phyloP scores from a whole-genome alignment of 495 filamentous ascomycete species.

The Aspergillus mulundensis region DNA sequence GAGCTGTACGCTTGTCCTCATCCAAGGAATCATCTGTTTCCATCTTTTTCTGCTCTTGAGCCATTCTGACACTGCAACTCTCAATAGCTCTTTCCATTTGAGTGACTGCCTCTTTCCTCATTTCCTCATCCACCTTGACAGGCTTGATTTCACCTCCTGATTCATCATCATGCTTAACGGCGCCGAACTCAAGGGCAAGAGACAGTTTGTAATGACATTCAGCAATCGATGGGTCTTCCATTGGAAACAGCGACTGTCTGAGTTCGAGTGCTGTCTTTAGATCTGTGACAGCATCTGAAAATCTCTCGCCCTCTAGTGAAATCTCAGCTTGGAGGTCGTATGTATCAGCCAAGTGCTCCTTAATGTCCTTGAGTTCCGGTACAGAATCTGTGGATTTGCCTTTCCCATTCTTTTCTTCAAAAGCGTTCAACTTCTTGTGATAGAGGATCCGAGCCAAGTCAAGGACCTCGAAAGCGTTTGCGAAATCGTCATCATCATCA shows the following conservation, averaged over 20 bases:
- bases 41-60: slow-evolving; percentile 65
- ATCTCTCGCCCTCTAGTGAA: slow-evolving; percentile 89
- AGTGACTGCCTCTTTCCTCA: slow-evolving; percentile 69
- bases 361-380: slow-evolving; percentile 56
- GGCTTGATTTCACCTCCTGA: slow-evolving; percentile 28
- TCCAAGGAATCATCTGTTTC: slow-evolving; percentile 49
- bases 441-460: slow-evolving; percentile 86
- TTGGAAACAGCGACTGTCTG: slow-evolving; percentile 69
- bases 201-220: slow-evolving; percentile 97
- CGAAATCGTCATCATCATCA: slow-evolving; percentile 88
- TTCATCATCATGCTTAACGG: slow-evolving; percentile 61
- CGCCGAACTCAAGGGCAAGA: slow-evolving; percentile 89
- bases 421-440: slow-evolving; percentile 50
- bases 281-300: slow-evolving; percentile 75
- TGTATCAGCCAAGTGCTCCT: slow-evolving; percentile 82
- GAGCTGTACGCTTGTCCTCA: slow-evolving; percentile 47
- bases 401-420: slow-evolving; percentile 45
- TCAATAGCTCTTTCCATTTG: slow-evolving; percentile 81
- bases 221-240: slow-evolving; percentile 76
- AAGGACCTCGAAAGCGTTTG: slow-evolving; percentile 83
- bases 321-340: slow-evolving; percentile 92
- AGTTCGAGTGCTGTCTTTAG: slow-evolving; percentile 68
- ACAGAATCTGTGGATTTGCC: slow-evolving; percentile 50
- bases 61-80: slow-evolving; percentile 70
- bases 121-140: slow-evolving; percentile 54